Evolutionary conservation across 1,284 basidiomycete species (phyloP).

Genomic region (Irpex rosettiformis): DNA sequence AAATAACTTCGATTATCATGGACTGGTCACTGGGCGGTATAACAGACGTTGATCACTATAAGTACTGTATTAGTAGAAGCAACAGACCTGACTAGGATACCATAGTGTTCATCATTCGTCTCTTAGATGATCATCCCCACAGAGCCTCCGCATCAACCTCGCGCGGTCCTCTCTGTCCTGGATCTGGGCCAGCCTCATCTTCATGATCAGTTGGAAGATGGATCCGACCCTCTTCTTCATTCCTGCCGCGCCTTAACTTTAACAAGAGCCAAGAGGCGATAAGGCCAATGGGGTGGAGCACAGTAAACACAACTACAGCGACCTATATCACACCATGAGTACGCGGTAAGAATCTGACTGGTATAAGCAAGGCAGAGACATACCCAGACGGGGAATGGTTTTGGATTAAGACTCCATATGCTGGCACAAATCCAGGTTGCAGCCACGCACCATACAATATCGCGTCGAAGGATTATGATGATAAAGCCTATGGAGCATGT

Average conservation of each 20-base stretch:
- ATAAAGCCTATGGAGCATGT: slow-evolving; percentile 37
- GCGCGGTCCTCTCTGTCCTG: slow-evolving; percentile 19
- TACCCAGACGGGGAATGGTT: slow-evolving; percentile 61
- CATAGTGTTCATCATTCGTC: not conserved
- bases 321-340: slow-evolving; percentile 34
- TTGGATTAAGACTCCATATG: slow-evolving; percentile 57
- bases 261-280: slow-evolving; percentile 37
- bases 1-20: not conserved
- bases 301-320: slow-evolving; percentile 55
- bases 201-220: slow-evolving; percentile 44
- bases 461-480: slow-evolving; percentile 52
- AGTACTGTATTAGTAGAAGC: not conserved
- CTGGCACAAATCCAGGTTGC: slow-evolving; percentile 68
- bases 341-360: not conserved
- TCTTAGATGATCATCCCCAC: slow-evolving; percentile 20
- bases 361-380: slow-evolving; percentile 23
- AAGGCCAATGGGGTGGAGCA: slow-evolving; percentile 54
- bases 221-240: slow-evolving; percentile 33
- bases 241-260: slow-evolving; percentile 27
- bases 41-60: not conserved
- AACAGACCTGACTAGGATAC: not conserved
- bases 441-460: slow-evolving; percentile 70
- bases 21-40: not conserved
- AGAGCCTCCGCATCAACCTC: slow-evolving; percentile 29
- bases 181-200: slow-evolving; percentile 14